A percentile compares a stretch with the other conserved stretches of the same genome.
Conservation (phyloP, 306 rosid species). For the Vicia sativa region DNA sequence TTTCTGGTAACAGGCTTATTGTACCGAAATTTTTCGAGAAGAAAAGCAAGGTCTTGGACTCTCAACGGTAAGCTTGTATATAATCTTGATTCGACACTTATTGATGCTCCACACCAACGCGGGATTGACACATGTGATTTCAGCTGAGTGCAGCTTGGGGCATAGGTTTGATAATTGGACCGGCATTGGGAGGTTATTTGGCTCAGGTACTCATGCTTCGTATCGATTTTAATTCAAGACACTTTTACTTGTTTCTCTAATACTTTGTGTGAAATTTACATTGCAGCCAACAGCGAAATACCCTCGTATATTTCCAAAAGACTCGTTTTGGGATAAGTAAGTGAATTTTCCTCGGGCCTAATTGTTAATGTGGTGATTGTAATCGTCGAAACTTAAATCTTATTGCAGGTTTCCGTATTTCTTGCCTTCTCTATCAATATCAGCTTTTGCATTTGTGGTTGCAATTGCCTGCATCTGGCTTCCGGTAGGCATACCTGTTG, state of each 20-base stretch:
- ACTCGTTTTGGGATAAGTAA: slow-evolving; percentile 78
- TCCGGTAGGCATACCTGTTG: slow-evolving; percentile 38
- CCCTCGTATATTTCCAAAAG: slow-evolving; percentile 64
- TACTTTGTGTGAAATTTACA: slow-evolving; percentile 7
- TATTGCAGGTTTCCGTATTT: slow-evolving; percentile 51
- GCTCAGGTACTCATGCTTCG: slow-evolving; percentile 62
- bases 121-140: slow-evolving; percentile 7
- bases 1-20: slow-evolving; percentile 63
- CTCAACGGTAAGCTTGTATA: slow-evolving; percentile 60
- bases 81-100: neutral
- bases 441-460: slow-evolving; percentile 38
- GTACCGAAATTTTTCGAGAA: slow-evolving; percentile 62
- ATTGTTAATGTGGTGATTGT: neutral
- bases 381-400: slow-evolving; percentile 12
- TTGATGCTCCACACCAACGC: neutral
- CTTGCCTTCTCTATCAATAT: slow-evolving; percentile 45
- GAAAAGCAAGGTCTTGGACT: slow-evolving; percentile 80
- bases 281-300: slow-evolving; percentile 74
- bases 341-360: neutral
- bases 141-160: slow-evolving; percentile 88
- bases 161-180: slow-evolving; percentile 75
- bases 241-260: slow-evolving; percentile 13
- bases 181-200: slow-evolving; percentile 86
- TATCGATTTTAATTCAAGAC: too few species aligned
- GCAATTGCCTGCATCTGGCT: slow-evolving; percentile 53